These are phyloP conservation scores for Metarhizium album DNA, from an alignment of 2,329 filamentous ascomycete species.

Conservation along the genomic window DNA sequence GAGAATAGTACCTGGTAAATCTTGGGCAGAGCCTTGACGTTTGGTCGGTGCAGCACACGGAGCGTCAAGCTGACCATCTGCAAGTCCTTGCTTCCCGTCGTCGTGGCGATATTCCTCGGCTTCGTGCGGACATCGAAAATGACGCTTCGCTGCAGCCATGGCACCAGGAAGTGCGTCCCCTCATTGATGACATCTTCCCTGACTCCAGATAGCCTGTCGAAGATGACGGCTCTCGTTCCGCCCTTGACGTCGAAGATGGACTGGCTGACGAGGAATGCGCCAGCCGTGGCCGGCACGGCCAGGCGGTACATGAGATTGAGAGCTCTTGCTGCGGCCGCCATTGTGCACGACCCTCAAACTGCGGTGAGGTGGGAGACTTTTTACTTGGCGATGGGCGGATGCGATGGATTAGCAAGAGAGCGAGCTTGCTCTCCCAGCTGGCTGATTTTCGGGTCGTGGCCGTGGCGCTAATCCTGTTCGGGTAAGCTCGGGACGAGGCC, in stretches of 20 bases:
- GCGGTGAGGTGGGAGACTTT: neutral
- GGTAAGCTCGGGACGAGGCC: slow-evolving; percentile 23
- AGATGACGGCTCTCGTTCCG: slow-evolving; percentile 91
- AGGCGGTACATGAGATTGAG: slow-evolving; percentile 54
- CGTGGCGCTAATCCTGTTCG: slow-evolving; percentile 20
- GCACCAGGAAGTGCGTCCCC: slow-evolving; percentile 91
- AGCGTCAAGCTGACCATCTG: slow-evolving; percentile 99
- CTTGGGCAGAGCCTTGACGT: slow-evolving; percentile 84
- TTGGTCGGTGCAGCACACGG: slow-evolving; percentile 86
- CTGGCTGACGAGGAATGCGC: slow-evolving; percentile 56
- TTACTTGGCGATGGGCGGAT: neutral
- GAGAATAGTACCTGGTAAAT: slow-evolving; percentile 86
- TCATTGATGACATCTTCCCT: slow-evolving; percentile 89
- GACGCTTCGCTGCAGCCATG: slow-evolving; percentile 91
- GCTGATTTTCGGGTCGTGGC: slow-evolving; percentile 13
- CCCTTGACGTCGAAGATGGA: slow-evolving; percentile 96
- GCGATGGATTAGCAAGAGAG: neutral
- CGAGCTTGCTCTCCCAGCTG: neutral
- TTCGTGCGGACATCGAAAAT: slow-evolving; percentile 96
- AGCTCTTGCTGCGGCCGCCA: slow-evolving; percentile 45
- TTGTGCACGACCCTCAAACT: slow-evolving; percentile 7
- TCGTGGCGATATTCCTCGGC: slow-evolving; percentile 94
- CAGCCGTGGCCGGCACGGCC: slow-evolving; percentile 65
- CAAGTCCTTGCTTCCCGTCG: slow-evolving; percentile 95
- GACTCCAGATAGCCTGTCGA: slow-evolving; percentile 85